These are phyloP conservation scores for Oryza coarctata DNA, from an alignment of 176 grass and related monocot genomes.

Conservation along the genomic window DNA sequence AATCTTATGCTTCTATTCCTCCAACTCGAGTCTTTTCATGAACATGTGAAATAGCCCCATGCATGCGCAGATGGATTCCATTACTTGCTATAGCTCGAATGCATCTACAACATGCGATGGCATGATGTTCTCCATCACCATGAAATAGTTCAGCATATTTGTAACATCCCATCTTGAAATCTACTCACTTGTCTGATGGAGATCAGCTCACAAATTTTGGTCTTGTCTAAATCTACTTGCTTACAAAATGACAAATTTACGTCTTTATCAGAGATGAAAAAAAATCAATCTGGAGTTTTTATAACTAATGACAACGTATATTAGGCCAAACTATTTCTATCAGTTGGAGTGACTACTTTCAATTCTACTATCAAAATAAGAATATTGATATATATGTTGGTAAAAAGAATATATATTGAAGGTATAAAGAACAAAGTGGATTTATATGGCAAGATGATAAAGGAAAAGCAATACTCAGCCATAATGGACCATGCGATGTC, in stretches of 20 bases:
- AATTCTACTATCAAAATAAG: too few species aligned
- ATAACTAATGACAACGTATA: too few species aligned
- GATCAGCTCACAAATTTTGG: too few species aligned
- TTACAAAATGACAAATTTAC: constrained; percentile 31
- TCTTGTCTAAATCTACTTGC: neutral
- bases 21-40: constrained; percentile 6
- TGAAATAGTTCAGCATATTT: constrained; percentile 16
- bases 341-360: too few species aligned
- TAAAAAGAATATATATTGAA: too few species aligned
- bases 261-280: constrained; percentile 18
- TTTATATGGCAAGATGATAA: too few species aligned
- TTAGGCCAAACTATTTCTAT: too few species aligned
- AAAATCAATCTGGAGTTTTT: constrained; percentile 22
- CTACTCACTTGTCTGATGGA: neutral
- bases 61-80: neutral
- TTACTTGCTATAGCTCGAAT: constrained; percentile 14
- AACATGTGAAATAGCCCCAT: constrained; percentile 29
- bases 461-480: too few species aligned
- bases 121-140: constrained; percentile 33
- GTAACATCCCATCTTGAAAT: constrained; percentile 33
- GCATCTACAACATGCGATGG: constrained; percentile 31
- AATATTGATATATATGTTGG: too few species aligned
- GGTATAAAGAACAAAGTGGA: too few species aligned
- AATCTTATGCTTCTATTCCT: constrained; percentile 18
- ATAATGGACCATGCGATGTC: too few species aligned